Evolutionary conservation across 148 eudicot genomes (phyloP).

Genomic region (Rhododendron simsii): DNA sequence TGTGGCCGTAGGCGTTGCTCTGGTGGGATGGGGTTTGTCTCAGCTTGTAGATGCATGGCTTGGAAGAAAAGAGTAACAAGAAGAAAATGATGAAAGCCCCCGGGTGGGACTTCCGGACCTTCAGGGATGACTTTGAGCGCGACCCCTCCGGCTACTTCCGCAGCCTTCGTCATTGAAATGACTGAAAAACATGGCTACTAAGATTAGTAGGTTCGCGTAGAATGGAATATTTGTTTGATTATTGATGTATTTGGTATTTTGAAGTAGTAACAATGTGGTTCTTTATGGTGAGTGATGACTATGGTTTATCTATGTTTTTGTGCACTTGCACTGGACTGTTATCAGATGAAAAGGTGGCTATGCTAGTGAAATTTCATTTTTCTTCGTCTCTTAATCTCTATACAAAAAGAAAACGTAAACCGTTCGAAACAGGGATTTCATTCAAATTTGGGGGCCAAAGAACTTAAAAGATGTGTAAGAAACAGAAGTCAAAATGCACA

Average conservation of each 20-base stretch:
- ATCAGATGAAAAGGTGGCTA: not conserved
- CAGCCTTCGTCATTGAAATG: not conserved
- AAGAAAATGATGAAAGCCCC: not conserved
- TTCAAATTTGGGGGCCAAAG: not conserved
- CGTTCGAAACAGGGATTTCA: not conserved
- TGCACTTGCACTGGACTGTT: not conserved
- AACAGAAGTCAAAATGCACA: too few relatives aligned
- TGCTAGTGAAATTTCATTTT: not conserved
- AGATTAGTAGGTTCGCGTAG: not conserved
- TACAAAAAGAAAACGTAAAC: not conserved
- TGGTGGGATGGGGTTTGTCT: not conserved
- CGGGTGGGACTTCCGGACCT: not conserved
- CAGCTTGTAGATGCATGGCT: not conserved
- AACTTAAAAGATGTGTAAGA: not conserved
- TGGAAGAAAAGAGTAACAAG: not conserved
- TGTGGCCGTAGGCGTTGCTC: not conserved
- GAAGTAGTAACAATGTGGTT: not conserved
- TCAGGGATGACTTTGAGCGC: not conserved
- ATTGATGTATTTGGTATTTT: not conserved
- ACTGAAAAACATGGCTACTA: not conserved
- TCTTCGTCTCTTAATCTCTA: not conserved
- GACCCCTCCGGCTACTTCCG: not conserved
- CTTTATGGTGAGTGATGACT: not conserved
- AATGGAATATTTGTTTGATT: not conserved
- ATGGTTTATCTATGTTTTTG: not conserved